These are phyloP conservation scores for Monilinia vaccinii-corymbosi DNA, from an alignment of 2,329 filamentous ascomycete species.

Conservation along the genomic window DNA sequence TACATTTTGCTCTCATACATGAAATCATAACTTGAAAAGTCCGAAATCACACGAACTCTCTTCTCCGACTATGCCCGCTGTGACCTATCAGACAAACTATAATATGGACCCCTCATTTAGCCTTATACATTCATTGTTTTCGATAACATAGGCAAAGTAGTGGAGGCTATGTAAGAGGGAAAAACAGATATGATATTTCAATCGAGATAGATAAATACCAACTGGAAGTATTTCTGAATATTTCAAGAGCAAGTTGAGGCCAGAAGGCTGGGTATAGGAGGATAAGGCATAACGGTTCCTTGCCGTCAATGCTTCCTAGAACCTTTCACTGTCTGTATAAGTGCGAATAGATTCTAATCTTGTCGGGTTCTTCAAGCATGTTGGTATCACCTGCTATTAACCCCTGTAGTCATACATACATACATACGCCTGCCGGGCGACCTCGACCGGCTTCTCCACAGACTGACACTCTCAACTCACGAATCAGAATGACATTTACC, in stretches of 20 bases:
- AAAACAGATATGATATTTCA: not conserved
- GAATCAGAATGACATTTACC: constrained; percentile 3
- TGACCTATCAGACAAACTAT: constrained; percentile 5
- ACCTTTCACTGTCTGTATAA: not conserved
- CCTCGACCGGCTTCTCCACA: constrained; percentile 5
- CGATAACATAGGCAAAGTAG: not conserved
- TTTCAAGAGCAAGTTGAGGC: not conserved
- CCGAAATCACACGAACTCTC: constrained; percentile 10
- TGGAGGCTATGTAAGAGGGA: constrained; percentile 8
- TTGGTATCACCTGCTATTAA: not conserved
- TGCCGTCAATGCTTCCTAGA: not conserved
- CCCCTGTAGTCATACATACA: constrained; percentile 4
- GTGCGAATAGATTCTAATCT: not conserved
- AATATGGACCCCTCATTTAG: constrained; percentile 4
- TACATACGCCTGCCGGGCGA: not conserved
- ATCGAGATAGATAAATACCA: not conserved
- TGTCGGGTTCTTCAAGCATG: not conserved
- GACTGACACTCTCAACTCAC: constrained; percentile 7
- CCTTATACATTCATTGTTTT: constrained; percentile 2
- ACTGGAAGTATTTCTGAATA: not conserved
- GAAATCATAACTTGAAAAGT: not conserved
- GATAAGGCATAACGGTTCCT: not conserved
- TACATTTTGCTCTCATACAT: not conserved
- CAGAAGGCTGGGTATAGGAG: not conserved
- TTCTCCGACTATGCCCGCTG: constrained; percentile 8